Conservation (phyloP, 495 filamentous ascomycete species). For the Bombardia bombarda region DNA sequence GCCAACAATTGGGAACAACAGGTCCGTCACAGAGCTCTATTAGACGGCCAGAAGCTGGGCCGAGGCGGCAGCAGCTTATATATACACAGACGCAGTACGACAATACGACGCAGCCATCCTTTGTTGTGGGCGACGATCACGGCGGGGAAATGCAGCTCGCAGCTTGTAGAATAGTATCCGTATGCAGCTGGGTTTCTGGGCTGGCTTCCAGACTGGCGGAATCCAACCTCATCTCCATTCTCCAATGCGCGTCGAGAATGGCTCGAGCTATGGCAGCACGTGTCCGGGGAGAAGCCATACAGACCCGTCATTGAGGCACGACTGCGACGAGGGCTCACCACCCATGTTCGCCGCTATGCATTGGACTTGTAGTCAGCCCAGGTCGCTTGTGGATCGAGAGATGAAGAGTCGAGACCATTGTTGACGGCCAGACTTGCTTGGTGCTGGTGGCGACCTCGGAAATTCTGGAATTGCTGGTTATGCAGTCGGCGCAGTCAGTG, state of each 20-base stretch:
- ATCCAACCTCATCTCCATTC: neutral
- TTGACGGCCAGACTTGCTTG: too few species aligned
- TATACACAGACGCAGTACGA: neutral
- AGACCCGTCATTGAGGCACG: slow-evolving; percentile 5
- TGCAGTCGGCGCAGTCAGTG: too few species aligned
- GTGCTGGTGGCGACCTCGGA: too few species aligned
- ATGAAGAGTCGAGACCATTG: too few species aligned
- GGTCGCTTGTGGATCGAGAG: neutral
- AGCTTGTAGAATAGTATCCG: too few species aligned
- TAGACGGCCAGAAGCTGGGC: neutral
- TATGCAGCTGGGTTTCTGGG: too few species aligned
- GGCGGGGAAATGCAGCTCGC: too few species aligned
- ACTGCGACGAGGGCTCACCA: too few species aligned
- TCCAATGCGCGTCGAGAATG: neutral
- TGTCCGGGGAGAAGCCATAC: neutral
- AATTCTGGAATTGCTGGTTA: too few species aligned
- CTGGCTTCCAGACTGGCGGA: too few species aligned
- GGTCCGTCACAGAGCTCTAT: too few species aligned
- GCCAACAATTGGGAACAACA: neutral
- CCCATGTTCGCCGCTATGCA: neutral
- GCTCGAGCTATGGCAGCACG: neutral
- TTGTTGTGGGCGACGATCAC: too few species aligned
- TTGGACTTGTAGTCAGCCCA: neutral
- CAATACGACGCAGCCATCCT: neutral
- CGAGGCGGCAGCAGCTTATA: neutral